Conservation (phyloP, 2,329 filamentous ascomycete genomes). For the Ascochyta fabae region DNA sequence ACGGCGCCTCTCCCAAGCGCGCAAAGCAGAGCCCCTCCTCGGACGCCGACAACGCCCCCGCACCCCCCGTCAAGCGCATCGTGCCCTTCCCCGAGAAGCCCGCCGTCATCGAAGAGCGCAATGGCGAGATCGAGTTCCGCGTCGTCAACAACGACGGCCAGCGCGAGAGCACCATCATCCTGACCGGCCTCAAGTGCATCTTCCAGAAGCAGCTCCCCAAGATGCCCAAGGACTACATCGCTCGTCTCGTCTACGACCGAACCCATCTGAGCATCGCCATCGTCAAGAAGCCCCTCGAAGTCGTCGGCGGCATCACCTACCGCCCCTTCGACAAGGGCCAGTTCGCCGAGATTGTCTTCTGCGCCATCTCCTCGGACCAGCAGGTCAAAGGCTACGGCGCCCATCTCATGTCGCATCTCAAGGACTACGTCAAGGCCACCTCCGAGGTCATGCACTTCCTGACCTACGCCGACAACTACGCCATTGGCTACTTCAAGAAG, state of each 20-base stretch:
- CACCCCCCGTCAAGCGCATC: constrained; percentile 61
- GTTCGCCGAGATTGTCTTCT: constrained; percentile 99
- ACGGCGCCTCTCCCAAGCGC: constrained; percentile 68
- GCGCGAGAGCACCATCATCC: constrained; percentile 87
- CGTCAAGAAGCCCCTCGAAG: constrained; percentile 92
- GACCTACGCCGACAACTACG: constrained; percentile 98
- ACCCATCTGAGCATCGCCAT: constrained; percentile 97
- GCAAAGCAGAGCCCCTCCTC: constrained; percentile 46
- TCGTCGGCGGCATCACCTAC: constrained; percentile 96
- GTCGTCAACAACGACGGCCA: constrained; percentile 97
- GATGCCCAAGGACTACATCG: constrained; percentile 99
- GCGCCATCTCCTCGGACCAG: constrained; percentile 95
- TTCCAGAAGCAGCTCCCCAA: constrained; percentile 98
- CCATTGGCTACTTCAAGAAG: constrained; percentile 98
- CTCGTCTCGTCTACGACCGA: constrained; percentile 93
- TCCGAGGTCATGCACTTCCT: constrained; percentile 98
- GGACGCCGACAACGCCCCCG: constrained; percentile 40
- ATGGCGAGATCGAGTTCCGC: constrained; percentile 93
- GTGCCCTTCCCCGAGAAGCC: constrained; percentile 94
- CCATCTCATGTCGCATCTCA: constrained; percentile 96
- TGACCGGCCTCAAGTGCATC: constrained; percentile 95
- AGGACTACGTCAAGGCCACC: constrained; percentile 97
- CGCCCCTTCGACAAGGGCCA: constrained; percentile 88
- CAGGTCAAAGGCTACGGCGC: constrained; percentile 99
- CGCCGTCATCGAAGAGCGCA: constrained; percentile 90